phyloP scores from a whole-genome alignment of 2,329 filamentous ascomycete genomes.

The Aplosporella prunicola region DNA sequence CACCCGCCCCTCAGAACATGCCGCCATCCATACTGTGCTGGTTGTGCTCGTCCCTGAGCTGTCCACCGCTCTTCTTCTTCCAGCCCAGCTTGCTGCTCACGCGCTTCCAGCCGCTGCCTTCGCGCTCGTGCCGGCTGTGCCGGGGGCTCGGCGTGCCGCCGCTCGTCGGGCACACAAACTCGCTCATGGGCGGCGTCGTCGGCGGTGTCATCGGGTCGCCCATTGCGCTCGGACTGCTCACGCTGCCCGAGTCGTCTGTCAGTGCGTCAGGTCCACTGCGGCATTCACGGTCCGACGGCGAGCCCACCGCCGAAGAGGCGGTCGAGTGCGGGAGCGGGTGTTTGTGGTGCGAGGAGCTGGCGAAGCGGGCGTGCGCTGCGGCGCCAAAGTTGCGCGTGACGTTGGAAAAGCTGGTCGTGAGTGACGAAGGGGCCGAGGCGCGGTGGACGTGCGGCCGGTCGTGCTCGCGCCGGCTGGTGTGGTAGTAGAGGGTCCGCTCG shows the following conservation, averaged over 20 bases:
- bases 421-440: conserved; percentile 30
- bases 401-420: conserved; percentile 22
- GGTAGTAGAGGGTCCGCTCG: conserved; percentile 27
- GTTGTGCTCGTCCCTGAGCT: conserved; percentile 8
- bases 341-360: conserved; percentile 17
- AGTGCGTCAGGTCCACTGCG: conserved; percentile 36
- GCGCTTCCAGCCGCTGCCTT: conserved; percentile 28
- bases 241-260: conserved; percentile 57
- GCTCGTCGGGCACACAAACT: conserved; percentile 15
- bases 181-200: conserved; percentile 52
- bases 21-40: conserved; percentile 9
- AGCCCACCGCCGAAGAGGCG: conserved; percentile 17
- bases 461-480: conserved; percentile 15
- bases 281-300: conserved; percentile 7
- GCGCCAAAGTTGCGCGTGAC: conserved; percentile 11
- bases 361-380: conserved; percentile 22
- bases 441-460: conserved; percentile 17
- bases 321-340: conserved; percentile 10
- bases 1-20: conserved; percentile 4
- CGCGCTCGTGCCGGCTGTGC: conserved; percentile 27
- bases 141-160: conserved; percentile 28
- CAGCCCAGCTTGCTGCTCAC: conserved; percentile 34
- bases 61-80: conserved; percentile 20
- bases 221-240: conserved; percentile 14
- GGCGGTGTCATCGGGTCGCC: conserved; percentile 55